A percentile compares a stretch with the other conserved stretches of the same genome.
Evolutionary conservation across 1,284 basidiomycete genomes (phyloP).

Genomic region (Volvariella surrecta): DNA sequence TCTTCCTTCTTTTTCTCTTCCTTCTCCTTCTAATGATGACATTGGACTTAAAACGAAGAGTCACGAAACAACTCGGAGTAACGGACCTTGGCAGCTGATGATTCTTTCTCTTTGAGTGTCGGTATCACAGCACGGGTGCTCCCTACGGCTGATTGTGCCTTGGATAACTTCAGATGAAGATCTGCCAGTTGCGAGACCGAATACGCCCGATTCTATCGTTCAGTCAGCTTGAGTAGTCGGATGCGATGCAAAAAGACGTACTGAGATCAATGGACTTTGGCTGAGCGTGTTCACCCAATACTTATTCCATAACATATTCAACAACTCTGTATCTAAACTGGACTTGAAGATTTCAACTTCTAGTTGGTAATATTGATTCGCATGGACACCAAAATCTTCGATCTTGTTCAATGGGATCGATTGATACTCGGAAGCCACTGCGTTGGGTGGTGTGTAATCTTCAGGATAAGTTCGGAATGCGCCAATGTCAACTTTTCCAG

Average conservation of each 20-base stretch:
- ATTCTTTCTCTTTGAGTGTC: conserved; percentile 39
- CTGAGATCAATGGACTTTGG: conserved; percentile 85
- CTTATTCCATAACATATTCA: conserved; percentile 96
- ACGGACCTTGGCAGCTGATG: conserved; percentile 24
- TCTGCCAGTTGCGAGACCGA: conserved; percentile 85
- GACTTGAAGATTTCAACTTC: conserved; percentile 96
- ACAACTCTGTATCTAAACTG: conserved; percentile 75
- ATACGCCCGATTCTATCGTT: conserved; percentile 81
- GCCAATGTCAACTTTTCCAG: conserved; percentile 97
- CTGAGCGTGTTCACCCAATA: conserved; percentile 98
- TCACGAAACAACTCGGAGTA: background rate
- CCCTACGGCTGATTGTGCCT: conserved; percentile 45
- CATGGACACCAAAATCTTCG: conserved; percentile 97
- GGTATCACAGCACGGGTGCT: conserved; percentile 50
- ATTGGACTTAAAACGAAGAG: conserved; percentile 7
- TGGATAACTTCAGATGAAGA: conserved; percentile 79
- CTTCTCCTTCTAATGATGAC: conserved; percentile 37
- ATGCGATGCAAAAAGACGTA: conserved; percentile 36
- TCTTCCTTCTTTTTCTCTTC: conserved; percentile 75
- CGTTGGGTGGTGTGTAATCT: conserved; percentile 75
- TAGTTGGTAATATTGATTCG: conserved; percentile 92
- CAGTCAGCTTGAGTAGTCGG: conserved; percentile 2
- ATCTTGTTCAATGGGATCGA: conserved; percentile 93
- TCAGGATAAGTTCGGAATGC: conserved; percentile 97
- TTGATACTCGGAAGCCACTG: conserved; percentile 78